Base-by-base conservation (phyloP, 2,329 filamentous ascomycete genomes). In the Thermoascus crustaceus region DNA sequence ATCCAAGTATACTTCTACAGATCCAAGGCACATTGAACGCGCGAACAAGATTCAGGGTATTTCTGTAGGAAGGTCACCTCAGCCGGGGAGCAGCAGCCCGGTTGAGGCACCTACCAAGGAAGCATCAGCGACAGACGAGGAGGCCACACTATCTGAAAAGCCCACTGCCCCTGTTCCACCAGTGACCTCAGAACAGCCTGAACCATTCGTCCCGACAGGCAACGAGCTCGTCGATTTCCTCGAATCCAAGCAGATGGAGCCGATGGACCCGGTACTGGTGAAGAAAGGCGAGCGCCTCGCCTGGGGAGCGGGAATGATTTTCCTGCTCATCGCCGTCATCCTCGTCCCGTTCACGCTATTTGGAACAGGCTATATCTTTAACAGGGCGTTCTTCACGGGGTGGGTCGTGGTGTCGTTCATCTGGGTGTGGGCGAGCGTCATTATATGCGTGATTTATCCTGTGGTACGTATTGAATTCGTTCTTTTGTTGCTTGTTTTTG, bases 141-240 rank as follows among this genome's bases (percentile, higher is more conserved):
- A 26, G 14, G 7, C 25, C 25, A 4, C 4, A 9, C 25, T 16
- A 16, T 29, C 25, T 29, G 25, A 29, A 9, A 29, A 29, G 13
- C 13, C 25, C 25, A 16, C 25, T 4, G 6, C 25, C 7, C 5
- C 9, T 10, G 24, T 11, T n/a, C n/a, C n/a, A 11, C 24, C 24
- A 5, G 24, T 2, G 24, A 26, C 9, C 4, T 10, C n/a, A 10
- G 24, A 26, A 10, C 24, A 26, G 24, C 2, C 24, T 5, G 24
- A 11, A 13, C 36, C 11, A n/a, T n/a, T 53, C 7, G 43, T 50
- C 1, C 46, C 48, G 3, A 61, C 56, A 2, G 57, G 57, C 18
- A 68, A 68, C 35, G 60, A 63, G 16, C 47, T 68, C 4, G 58
- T 66, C 4, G 61, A 64, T 41, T 67, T 57, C 38, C 58, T 67